Evolutionary conservation across 2,329 filamentous ascomycete species (phyloP), one percentile per base, ranked within the genome.

Genomic region (Phaeosphaeriaceae sp.): DNA sequence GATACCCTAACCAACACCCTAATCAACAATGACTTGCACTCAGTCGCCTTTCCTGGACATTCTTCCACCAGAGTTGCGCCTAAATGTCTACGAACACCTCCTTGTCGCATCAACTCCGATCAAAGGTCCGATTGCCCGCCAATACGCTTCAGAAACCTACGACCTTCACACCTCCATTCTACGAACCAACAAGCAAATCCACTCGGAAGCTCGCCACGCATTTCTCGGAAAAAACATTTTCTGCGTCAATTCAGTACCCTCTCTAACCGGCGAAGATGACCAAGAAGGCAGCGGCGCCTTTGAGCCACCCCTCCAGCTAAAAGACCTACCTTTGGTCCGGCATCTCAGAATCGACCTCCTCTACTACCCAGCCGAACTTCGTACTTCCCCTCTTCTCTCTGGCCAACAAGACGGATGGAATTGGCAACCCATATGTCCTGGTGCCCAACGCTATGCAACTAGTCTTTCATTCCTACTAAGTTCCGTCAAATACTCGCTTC

Each of bases 221-320:
- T 74, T 78, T 48, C 76, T 75, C 52, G 66, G 66, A 47, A 73
- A 72, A 48, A 78, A 78, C 53, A 66, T 60, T 8, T 75, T 78
- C 54, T 52, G 55, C 33, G 48, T 71, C 37, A 63, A 57, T 18
- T 61, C 58, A 4, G 21, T 56, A 7, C 52, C 54, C 2, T 47
- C 54, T 7, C 35, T 11, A 41, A 18, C 6, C 26, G 28, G n/a
- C 13, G 42, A 41, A 13, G 34, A 44, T 11, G 44, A 46, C 18
- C 28, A 42, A 11, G 49, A 53, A 37, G 55, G 53, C 20, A 48
- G 30, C 5, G 58, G 55, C 16, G 52, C 58, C 3, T 64, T 69
- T 46, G 66, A 70, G 42, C 64, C 67, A 1, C 66, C 67, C 1
- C 55, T 71, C 4, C 60, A 58, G 37, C 48, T 51, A 9, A 43